These are phyloP conservation scores for Sphagnum magellanicum DNA, from an alignment of 228 moss, liverwort and hornwort species.

Conservation along the genomic window DNA sequence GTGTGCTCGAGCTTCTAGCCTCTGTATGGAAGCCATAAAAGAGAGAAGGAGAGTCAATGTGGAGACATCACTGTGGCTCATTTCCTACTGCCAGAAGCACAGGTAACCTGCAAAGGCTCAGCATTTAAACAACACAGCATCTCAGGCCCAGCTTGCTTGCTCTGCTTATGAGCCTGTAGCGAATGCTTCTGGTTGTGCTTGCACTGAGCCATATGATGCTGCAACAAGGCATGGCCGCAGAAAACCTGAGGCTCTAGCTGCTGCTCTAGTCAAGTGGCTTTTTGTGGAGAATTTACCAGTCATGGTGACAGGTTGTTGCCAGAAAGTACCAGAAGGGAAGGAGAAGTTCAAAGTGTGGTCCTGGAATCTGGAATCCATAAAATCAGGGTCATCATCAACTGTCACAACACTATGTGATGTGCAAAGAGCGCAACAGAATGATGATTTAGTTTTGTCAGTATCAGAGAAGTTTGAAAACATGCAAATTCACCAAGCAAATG, in stretches of 20 bases:
- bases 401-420: neutral
- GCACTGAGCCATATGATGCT: slow-evolving; percentile 37
- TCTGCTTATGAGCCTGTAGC: slow-evolving; percentile 16
- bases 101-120: slow-evolving; percentile 10
- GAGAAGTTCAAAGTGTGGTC: slow-evolving; percentile 21
- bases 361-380: slow-evolving; percentile 24
- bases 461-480: slow-evolving; percentile 34
- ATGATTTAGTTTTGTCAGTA: slow-evolving; percentile 14
- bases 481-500: slow-evolving; percentile 35
- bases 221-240: slow-evolving; percentile 36
- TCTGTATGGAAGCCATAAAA: slow-evolving; percentile 22
- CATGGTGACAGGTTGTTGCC: slow-evolving; percentile 31
- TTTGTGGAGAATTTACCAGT: slow-evolving; percentile 50
- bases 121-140: slow-evolving; percentile 17
- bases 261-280: slow-evolving; percentile 36
- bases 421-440: neutral
- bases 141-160: slow-evolving; percentile 7
- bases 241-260: slow-evolving; percentile 49
- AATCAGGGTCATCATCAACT: slow-evolving; percentile 3
- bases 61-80: neutral
- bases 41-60: neutral
- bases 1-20: slow-evolving; percentile 42
- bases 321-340: slow-evolving; percentile 21
- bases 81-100: slow-evolving; percentile 43
- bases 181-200: slow-evolving; percentile 46